Conservation (phyloP, 306 rosid species). For the Dryas octopetala region DNA sequence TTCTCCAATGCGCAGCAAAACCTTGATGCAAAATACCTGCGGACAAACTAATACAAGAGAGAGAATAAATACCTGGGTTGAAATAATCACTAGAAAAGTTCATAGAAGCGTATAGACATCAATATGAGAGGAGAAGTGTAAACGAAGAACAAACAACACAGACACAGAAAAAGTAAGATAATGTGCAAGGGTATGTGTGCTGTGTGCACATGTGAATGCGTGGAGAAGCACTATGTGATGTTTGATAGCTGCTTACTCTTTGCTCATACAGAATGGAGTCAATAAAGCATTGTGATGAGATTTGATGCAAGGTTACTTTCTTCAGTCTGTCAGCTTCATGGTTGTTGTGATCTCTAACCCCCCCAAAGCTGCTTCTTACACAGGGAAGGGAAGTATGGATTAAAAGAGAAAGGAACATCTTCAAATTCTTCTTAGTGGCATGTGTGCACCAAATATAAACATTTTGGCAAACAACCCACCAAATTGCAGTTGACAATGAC, state of each 20-base stretch:
- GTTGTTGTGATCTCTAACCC: slow-evolving; percentile 26
- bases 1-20: slow-evolving; percentile 68
- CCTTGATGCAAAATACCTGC: slow-evolving; percentile 67
- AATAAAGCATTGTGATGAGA: slow-evolving; percentile 63
- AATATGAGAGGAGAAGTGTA: not conserved
- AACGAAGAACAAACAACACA: not conserved
- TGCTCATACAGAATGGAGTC: slow-evolving; percentile 68
- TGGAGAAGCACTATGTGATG: not conserved
- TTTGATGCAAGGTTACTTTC: slow-evolving; percentile 53
- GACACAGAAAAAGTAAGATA: slow-evolving; percentile 8
- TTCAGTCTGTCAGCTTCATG: slow-evolving; percentile 39
- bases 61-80: slow-evolving; percentile 31
- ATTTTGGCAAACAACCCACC: slow-evolving; percentile 82
- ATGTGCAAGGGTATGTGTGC: slow-evolving; percentile 12
- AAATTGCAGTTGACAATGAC: slow-evolving; percentile 66
- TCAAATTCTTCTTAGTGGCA: slow-evolving; percentile 68
- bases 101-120: not conserved
- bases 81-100: slow-evolving; percentile 7
- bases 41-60: slow-evolving; percentile 65
- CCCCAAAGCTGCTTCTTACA: slow-evolving; percentile 39
- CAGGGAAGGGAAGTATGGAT: slow-evolving; percentile 48
- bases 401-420: slow-evolving; percentile 59
- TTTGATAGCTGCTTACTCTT: slow-evolving; percentile 50
- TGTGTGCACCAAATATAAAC: slow-evolving; percentile 76
- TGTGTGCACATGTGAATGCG: not conserved